These are phyloP conservation scores for Haplosporangium sp. DNA, from an alignment of 371 early-diverging fungal genomes.

Conservation along the genomic window DNA sequence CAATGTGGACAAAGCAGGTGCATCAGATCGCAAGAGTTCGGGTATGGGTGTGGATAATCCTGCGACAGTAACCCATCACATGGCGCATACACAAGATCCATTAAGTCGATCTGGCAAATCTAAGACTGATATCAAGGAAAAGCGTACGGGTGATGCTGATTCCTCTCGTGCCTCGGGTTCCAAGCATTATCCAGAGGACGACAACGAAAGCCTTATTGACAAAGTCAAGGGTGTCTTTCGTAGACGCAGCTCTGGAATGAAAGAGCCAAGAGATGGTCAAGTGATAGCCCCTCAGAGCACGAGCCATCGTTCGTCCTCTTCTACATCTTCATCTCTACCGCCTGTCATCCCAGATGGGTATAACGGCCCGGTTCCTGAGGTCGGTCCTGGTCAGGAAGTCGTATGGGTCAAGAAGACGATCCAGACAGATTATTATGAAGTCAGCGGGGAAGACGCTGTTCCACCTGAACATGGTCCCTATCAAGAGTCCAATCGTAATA, in stretches of 20 bases:
- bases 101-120: background rate
- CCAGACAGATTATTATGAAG: constrained; percentile 27
- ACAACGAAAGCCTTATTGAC: constrained; percentile 3
- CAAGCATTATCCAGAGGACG: background rate
- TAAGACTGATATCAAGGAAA: background rate
- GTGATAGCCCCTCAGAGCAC: background rate
- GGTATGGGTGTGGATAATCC: constrained; percentile 29
- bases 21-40: constrained; percentile 8
- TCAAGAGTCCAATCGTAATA: background rate
- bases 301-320: background rate
- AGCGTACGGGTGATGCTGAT: background rate
- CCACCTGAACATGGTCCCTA: background rate
- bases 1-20: constrained; percentile 24
- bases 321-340: background rate
- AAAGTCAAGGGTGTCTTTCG: constrained; percentile 18
- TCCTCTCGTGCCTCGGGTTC: too few species aligned
- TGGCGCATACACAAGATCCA: background rate
- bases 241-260: background rate
- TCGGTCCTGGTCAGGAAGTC: constrained; percentile 22
- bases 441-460: background rate
- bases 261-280: background rate
- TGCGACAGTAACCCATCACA: constrained; percentile 5
- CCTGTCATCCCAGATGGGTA: constrained; percentile 5
- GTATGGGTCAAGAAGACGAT: constrained; percentile 33
- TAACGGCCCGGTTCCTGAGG: constrained; percentile 21